A percentile compares a stretch with the other conserved stretches of the same genome.
Conservation (phyloP, 2,329 filamentous ascomycete genomes). For the Didymella lethalis region DNA sequence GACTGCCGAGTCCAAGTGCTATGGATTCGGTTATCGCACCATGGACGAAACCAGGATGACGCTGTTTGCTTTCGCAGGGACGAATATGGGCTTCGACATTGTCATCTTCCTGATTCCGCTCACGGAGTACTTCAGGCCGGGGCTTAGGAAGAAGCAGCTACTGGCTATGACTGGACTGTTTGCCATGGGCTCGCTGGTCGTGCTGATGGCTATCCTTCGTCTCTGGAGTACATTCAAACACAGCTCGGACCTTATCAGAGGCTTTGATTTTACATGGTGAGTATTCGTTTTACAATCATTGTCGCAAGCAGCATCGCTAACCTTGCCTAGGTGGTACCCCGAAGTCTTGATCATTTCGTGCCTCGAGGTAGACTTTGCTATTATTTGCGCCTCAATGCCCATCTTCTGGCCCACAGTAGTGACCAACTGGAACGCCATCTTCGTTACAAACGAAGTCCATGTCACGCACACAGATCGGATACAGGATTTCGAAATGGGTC, state of each 20-base stretch:
- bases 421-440: constrained; percentile 41
- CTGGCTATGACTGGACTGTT: constrained; percentile 36
- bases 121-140: constrained; percentile 28
- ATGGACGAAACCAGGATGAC: constrained; percentile 16
- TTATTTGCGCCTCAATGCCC: constrained; percentile 49
- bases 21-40: constrained; percentile 26
- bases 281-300: background rate
- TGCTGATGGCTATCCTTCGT: constrained; percentile 41
- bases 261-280: constrained; percentile 44
- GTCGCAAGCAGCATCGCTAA: background rate
- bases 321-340: constrained; percentile 29
- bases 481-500: constrained; percentile 30
- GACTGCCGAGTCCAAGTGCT: constrained; percentile 26
- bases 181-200: constrained; percentile 36
- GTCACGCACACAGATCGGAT: constrained; percentile 38
- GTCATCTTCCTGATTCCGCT: constrained; percentile 36
- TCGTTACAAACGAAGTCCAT: constrained; percentile 46
- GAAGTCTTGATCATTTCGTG: constrained; percentile 41
- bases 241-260: constrained; percentile 15
- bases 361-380: constrained; percentile 48
- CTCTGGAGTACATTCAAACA: constrained; percentile 39
- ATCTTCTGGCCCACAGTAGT: constrained; percentile 49
- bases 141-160: constrained; percentile 29
- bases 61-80: constrained; percentile 30
- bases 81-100: constrained; percentile 40